Percentiles rank a stretch among this genome's conserved stretches.
Evolutionary conservation across 2,329 filamentous ascomycete species (phyloP).

Genomic region (Alternaria postmessia): DNA sequence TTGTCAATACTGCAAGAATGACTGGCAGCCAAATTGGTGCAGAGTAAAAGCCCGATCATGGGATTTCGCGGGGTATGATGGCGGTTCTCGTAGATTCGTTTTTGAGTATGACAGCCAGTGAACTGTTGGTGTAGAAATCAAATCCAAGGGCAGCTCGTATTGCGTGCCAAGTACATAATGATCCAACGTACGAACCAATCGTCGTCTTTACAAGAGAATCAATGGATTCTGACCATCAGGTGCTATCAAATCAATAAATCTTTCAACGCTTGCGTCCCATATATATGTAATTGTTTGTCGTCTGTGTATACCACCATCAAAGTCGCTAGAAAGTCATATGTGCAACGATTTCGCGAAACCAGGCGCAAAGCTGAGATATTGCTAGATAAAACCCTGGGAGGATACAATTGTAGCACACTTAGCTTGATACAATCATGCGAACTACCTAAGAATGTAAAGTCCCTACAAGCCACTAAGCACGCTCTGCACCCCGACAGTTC

Average conservation of each 20-base stretch:
- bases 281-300: no score
- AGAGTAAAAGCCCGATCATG: not conserved
- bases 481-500: conserved; percentile 81
- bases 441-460: not conserved
- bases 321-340: not conserved
- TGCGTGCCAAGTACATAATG: no score
- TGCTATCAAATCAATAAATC: no score
- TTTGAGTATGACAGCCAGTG: not conserved
- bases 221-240: not conserved
- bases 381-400: not conserved
- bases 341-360: not conserved
- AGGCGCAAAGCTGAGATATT: not conserved
- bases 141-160: no score
- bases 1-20: not conserved
- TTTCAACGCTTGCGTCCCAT: no score
- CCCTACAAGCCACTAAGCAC: conserved; percentile 67
- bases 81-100: not conserved
- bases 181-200: no score
- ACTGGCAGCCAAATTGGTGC: not conserved
- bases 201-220: no score
- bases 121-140: no score
- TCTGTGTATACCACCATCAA: not conserved
- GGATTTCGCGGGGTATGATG: not conserved
- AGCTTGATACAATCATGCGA: not conserved
- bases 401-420: not conserved